Conservation (phyloP, 2,329 filamentous ascomycete species). For the Hypoxylon sp. region DNA sequence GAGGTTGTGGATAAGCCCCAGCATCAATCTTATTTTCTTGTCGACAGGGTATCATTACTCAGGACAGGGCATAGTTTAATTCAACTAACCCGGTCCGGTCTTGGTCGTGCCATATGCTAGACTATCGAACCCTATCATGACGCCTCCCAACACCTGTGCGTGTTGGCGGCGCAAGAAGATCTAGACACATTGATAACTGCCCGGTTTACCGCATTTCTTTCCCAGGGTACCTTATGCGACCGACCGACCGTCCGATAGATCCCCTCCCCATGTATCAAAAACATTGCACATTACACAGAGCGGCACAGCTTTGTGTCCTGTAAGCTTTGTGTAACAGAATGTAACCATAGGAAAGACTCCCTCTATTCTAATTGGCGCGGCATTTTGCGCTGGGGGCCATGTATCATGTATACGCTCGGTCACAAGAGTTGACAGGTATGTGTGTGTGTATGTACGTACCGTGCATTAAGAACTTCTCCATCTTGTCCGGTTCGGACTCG, state of each 20-base stretch:
- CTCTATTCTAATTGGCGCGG: conserved; percentile 36
- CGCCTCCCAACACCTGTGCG: conserved; percentile 13
- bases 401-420: conserved; percentile 13
- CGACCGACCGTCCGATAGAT: conserved; percentile 34
- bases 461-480: conserved; percentile 26
- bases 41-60: conserved; percentile 15
- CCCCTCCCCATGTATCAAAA: conserved; percentile 16
- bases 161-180: conserved; percentile 22
- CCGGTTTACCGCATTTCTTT: conserved; percentile 11
- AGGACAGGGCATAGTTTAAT: conserved; percentile 30
- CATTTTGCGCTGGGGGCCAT: conserved; percentile 21
- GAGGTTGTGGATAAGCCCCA: conserved; percentile 25
- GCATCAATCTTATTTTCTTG: conserved; percentile 29
- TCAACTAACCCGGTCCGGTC: conserved; percentile 24
- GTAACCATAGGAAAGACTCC: conserved; percentile 23
- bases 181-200: conserved; percentile 8
- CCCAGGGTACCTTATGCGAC: conserved; percentile 23
- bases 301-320: conserved; percentile 22
- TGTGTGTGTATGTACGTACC: conserved; percentile 14
- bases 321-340: conserved; percentile 38
- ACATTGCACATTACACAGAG: conserved; percentile 30
- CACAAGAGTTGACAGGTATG: conserved; percentile 14
- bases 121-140: conserved; percentile 23
- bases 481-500: conserved; percentile 31
- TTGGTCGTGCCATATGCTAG: conserved; percentile 14